These are phyloP conservation scores for Aureobasidium musti DNA, from an alignment of 2,329 filamentous ascomycete species.

Conservation along the genomic window DNA sequence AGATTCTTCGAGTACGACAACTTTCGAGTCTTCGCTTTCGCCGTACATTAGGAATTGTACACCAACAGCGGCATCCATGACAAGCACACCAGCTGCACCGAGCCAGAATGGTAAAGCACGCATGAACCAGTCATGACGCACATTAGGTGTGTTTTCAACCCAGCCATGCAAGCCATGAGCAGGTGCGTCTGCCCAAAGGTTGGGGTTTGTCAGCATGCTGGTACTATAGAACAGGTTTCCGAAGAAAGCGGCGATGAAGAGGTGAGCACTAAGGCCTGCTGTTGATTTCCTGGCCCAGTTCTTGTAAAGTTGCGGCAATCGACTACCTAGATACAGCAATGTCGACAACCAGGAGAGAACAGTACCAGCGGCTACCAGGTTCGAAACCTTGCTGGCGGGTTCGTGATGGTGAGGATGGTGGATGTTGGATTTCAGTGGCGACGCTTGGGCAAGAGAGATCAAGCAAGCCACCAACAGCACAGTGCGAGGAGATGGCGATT, in stretches of 20 bases:
- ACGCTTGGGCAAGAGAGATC: constrained; percentile 48
- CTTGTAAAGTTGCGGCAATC: constrained; percentile 66
- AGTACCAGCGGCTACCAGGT: constrained; percentile 51
- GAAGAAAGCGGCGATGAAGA: constrained; percentile 67
- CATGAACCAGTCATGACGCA: constrained; percentile 58
- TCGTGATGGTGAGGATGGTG: constrained; percentile 34
- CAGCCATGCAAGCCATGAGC: constrained; percentile 60
- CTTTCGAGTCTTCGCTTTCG: constrained; percentile 53
- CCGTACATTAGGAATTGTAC: constrained; percentile 65
- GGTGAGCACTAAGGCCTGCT: constrained; percentile 61
- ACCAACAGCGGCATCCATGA: constrained; percentile 63
- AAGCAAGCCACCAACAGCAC: constrained; percentile 51
- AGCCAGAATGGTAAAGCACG: constrained; percentile 65
- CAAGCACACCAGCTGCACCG: constrained; percentile 64
- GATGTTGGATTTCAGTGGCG: constrained; percentile 35
- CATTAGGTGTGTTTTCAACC: constrained; percentile 59
- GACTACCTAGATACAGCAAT: constrained; percentile 59
- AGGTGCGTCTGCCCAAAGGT: constrained; percentile 60
- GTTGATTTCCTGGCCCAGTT: constrained; percentile 65
- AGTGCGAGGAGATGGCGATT: constrained; percentile 51
- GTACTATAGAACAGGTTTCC: constrained; percentile 68
- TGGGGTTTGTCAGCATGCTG: constrained; percentile 64
- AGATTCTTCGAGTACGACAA: constrained; percentile 50
- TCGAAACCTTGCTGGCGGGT: constrained; percentile 31
- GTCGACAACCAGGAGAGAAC: constrained; percentile 60